These are phyloP conservation scores for Populus tomentosa DNA, from an alignment of 441 rosid species.

Conservation along the genomic window DNA sequence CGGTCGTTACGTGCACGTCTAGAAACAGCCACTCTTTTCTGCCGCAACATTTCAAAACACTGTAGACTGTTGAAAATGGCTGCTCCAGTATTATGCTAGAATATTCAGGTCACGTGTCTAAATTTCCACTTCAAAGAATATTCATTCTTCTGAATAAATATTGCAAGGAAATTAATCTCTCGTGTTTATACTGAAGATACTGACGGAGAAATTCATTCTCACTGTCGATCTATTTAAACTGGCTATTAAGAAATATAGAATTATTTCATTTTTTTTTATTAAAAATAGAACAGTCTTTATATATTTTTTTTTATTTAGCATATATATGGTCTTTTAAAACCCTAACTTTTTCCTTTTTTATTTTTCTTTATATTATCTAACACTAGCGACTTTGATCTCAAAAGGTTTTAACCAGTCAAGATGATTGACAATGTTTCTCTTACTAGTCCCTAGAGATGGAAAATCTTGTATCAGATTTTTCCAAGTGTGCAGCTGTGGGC, in stretches of 20 bases:
- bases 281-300: too few species aligned
- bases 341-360: too few species aligned
- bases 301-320: too few species aligned
- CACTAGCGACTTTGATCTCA: background rate
- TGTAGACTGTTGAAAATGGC: background rate
- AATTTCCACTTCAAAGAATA: background rate
- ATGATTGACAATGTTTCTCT: background rate
- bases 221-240: background rate
- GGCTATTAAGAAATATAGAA: too few species aligned
- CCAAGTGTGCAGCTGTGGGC: too few species aligned
- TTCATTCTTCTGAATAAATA: background rate
- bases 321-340: too few species aligned
- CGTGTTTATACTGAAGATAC: background rate
- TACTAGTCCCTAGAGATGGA: too few species aligned
- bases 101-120: background rate
- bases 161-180: background rate
- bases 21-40: background rate
- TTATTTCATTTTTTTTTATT: too few species aligned
- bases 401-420: background rate
- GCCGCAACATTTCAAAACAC: background rate
- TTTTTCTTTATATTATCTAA: too few species aligned
- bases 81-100: background rate
- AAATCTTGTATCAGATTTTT: too few species aligned
- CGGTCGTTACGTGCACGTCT: background rate
- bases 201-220: background rate